phyloP scores from a whole-genome alignment of 108 stramenopile species.

The Cyclotella cryptica region DNA sequence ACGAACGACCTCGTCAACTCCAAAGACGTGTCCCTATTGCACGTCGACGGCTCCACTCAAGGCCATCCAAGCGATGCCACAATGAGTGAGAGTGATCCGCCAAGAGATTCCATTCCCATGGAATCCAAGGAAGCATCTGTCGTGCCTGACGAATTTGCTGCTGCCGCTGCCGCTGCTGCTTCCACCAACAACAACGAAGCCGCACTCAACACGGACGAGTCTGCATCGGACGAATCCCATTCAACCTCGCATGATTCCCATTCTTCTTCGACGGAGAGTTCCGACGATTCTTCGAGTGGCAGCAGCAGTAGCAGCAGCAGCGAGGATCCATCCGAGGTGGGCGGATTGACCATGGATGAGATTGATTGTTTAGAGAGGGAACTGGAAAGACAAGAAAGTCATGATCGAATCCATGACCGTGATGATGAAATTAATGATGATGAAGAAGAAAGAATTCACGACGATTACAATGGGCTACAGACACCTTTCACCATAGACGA shows the following conservation, averaged over 20 bases:
- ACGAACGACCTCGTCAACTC: no score
- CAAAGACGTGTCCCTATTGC: no score
- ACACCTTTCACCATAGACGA: not conserved
- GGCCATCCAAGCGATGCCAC: no score
- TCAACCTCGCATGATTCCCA: not conserved
- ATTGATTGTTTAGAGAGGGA: conserved; percentile 15
- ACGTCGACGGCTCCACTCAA: no score
- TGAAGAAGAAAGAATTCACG: not conserved
- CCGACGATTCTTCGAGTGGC: not conserved
- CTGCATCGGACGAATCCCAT: not conserved
- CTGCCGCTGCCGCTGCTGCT: no score
- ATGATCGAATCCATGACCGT: no score
- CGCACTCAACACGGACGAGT: not conserved
- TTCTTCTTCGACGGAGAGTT: conserved; percentile 2
- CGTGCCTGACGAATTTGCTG: no score
- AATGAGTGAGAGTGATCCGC: no score
- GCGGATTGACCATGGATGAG: conserved; percentile 7
- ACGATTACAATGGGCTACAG: not conserved
- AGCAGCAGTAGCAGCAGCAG: conserved; percentile 27
- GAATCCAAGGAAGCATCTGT: no score
- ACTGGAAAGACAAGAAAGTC: no score
- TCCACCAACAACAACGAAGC: not conserved
- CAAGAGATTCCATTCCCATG: no score
- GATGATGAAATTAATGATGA: not conserved
- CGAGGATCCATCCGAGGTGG: conserved; percentile 28